Evolutionary conservation across 306 rosid genomes (phyloP).

Genomic region (Cicer bijugum): DNA sequence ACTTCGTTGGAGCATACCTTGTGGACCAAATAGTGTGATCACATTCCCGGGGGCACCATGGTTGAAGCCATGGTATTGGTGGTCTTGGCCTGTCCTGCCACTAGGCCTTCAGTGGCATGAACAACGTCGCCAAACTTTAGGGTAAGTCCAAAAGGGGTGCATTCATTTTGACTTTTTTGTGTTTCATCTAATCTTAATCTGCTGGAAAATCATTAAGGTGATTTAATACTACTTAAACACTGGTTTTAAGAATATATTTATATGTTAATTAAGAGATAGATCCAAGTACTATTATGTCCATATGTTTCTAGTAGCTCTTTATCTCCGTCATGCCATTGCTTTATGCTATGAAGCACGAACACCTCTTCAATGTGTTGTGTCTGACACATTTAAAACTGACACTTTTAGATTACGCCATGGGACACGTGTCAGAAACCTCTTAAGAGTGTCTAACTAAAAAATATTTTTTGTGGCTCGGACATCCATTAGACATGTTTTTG

Average conservation of each 20-base stretch:
- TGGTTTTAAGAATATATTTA: neutral
- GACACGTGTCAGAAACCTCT: too few species aligned
- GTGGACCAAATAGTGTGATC: constrained; percentile 95
- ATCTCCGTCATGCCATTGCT: neutral
- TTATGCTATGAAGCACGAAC: too few species aligned
- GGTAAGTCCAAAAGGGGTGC: constrained; percentile 52
- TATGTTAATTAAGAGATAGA: neutral
- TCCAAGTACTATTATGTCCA: neutral
- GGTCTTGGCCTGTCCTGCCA: constrained; percentile 99
- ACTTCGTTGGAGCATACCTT: constrained; percentile 91
- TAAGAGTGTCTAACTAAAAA: too few species aligned
- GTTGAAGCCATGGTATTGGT: constrained; percentile 99
- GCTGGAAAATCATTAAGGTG: constrained; percentile 1
- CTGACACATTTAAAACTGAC: too few species aligned
- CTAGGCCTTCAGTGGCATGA: constrained; percentile 91
- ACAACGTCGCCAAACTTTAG: constrained; percentile 68
- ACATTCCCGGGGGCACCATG: constrained; percentile 92
- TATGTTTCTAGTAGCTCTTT: neutral
- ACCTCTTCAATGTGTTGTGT: too few species aligned
- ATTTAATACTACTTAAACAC: neutral
- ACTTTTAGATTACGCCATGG: too few species aligned
- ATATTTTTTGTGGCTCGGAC: too few species aligned
- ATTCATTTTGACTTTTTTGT: neutral
- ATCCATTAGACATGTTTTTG: too few species aligned
- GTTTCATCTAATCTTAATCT: neutral